Base-by-base conservation (phyloP, 192 early-diverging fungal genomes). In the Chytriomyces sp. region DNA sequence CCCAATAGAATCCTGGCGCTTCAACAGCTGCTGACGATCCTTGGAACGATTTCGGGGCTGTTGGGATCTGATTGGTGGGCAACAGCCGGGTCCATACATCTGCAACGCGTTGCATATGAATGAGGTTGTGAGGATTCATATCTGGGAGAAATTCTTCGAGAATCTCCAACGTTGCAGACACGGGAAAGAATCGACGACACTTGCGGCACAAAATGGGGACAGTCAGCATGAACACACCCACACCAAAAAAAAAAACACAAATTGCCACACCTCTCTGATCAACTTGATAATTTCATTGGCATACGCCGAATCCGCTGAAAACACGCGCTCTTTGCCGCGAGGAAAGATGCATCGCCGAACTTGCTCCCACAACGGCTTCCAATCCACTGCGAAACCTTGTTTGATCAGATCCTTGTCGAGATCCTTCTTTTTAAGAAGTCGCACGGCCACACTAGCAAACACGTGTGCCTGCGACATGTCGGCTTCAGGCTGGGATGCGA, bases 141-240 rank as follows among this genome's bases (percentile, higher is more conserved):
- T 88, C 80, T 7, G 94, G 94, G 13, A 97, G 75, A 50, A 95
- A 87, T 75, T 93, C 89, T 45, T 91, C 83, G 43, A 97, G 80
- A n/a, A 97, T 92, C 45, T 95, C 93, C 2, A 64, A 69, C 10
- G 92, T 79, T 4, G 91, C 82, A n/a, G 86, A 81, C 6, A 89
- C 77, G 1, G 89, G 84, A 69, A 97, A 96, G 75, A 91, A 93
- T 50, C 92, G 87, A 79, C 44, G 47, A 45, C 76, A n/a, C 60
- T 79, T 62, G 18, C 24, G 77, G 2, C 8, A 43, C 44, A 35
- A 50, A 13, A 9, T 8, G 11, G 23, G 0, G 26, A 16, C 61
- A n/a, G 49, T 28, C 45, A 24, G 18, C 61, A 72, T n/a, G n/a
- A n/a, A n/a, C n/a, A n/a, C 45, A 13, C 11, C 23, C 64, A 43